Conservation (phyloP, 2,329 filamentous ascomycete genomes). For the Talaromyces sp. region DNA sequence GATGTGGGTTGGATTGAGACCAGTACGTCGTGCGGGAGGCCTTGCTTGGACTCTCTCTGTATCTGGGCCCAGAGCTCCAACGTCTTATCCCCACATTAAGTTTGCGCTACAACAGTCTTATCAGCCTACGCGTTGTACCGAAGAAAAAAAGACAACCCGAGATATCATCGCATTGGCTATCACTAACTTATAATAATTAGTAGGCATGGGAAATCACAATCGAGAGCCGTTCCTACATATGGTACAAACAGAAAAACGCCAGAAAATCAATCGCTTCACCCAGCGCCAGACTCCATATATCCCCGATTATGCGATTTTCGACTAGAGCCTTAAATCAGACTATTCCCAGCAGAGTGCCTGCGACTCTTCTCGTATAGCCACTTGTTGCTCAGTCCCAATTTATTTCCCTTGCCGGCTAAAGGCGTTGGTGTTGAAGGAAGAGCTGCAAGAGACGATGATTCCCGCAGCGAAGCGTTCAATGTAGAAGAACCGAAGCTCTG, state of each 20-base stretch:
- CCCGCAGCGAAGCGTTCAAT: constrained; percentile 35
- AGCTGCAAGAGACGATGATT: constrained; percentile 51
- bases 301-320: constrained; percentile 4
- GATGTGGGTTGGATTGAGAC: background rate
- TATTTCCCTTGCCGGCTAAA: constrained; percentile 61
- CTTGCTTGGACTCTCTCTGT: background rate
- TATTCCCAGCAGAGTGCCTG: constrained; percentile 37
- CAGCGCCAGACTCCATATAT: constrained; percentile 15
- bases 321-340: constrained; percentile 7
- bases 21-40: constrained; percentile 5
- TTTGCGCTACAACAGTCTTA: constrained; percentile 5
- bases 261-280: constrained; percentile 5
- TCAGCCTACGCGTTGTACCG: background rate
- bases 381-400: constrained; percentile 79
- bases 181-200: background rate
- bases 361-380: constrained; percentile 85
- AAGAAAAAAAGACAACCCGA: background rate
- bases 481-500: constrained; percentile 61
- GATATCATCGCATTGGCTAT: background rate
- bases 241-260: constrained; percentile 8
- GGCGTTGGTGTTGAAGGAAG: constrained; percentile 67
- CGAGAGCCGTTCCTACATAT: background rate
- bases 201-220: background rate
- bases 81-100: constrained; percentile 5
- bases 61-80: background rate